These are phyloP conservation scores for Neoascochyta sp. DNA, from an alignment of 2,329 filamentous ascomycete genomes.

Conservation along the genomic window DNA sequence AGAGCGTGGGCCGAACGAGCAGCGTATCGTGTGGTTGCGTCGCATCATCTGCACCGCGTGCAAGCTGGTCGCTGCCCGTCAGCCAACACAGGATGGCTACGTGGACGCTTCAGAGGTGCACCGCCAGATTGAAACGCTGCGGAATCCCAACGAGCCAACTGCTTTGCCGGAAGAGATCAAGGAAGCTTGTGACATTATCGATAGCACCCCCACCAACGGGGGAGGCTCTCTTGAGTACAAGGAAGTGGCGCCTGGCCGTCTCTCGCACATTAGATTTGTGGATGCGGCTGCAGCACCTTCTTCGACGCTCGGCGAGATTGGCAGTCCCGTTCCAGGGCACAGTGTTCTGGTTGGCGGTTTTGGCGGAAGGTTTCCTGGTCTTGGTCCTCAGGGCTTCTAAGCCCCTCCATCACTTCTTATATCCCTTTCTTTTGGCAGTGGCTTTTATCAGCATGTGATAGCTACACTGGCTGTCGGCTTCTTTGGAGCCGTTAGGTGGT, in stretches of 20 bases:
- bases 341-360: constrained; percentile 38
- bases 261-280: constrained; percentile 45
- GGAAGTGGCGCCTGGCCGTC: constrained; percentile 45
- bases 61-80: constrained; percentile 54
- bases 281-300: constrained; percentile 26
- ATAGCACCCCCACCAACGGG: constrained; percentile 72
- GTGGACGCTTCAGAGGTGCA: constrained; percentile 64
- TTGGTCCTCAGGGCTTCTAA: constrained; percentile 32
- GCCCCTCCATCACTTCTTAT: constrained; percentile 3
- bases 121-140: constrained; percentile 62
- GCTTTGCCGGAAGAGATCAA: constrained; percentile 67
- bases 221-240: constrained; percentile 80
- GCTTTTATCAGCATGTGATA: constrained; percentile 12
- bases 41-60: constrained; percentile 72
- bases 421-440: constrained; percentile 10
- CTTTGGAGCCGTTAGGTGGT: constrained; percentile 15
- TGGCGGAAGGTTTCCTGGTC: constrained; percentile 31
- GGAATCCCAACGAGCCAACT: constrained; percentile 54
- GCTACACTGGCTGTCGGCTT: constrained; percentile 10
- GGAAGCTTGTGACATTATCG: constrained; percentile 86
- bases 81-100: constrained; percentile 57
- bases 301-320: constrained; percentile 45
- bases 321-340: constrained; percentile 45
- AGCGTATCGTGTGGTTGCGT: constrained; percentile 32
- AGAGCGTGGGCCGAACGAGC: constrained; percentile 27